Evolutionary conservation across 495 filamentous ascomycete genomes (phyloP).

Genomic region (Pyrenula massariospora): DNA sequence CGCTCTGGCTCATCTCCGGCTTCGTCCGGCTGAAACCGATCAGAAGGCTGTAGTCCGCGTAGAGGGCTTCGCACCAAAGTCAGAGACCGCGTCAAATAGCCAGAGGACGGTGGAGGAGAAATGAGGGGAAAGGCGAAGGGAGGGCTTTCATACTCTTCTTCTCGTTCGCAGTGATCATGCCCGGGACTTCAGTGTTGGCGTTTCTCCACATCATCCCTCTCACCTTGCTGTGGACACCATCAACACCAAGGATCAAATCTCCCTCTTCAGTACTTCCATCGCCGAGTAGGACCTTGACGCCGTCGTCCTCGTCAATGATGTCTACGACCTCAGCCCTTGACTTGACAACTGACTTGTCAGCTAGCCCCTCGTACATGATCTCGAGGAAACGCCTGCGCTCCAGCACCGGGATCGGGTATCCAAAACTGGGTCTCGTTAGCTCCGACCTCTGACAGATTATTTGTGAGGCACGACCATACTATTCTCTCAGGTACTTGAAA

Average conservation of each 20-base stretch:
- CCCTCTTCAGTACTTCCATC: constrained; percentile 25
- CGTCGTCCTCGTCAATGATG: constrained; percentile 3
- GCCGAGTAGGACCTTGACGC: constrained; percentile 3
- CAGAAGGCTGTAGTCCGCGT: constrained; percentile 14
- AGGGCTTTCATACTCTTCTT: constrained; percentile 8
- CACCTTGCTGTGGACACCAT: constrained; percentile 39
- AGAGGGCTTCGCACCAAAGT: constrained; percentile 9
- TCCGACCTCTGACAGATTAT: background rate
- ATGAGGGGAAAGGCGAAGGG: background rate
- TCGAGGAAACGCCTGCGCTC: constrained; percentile 16
- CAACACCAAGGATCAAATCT: constrained; percentile 36
- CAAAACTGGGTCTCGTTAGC: constrained; percentile 2
- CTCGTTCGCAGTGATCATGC: constrained; percentile 2
- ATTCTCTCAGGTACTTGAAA: background rate
- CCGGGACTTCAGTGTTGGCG: constrained; percentile 3
- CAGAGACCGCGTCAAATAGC: no score
- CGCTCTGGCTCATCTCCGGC: constrained; percentile 7
- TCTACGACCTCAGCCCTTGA: constrained; percentile 8
- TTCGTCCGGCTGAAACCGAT: constrained; percentile 12
- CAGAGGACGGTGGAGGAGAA: background rate
- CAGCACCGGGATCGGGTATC: constrained; percentile 12
- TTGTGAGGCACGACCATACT: background rate
- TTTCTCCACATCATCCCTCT: constrained; percentile 27
- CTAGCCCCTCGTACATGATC: constrained; percentile 7
- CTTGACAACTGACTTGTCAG: background rate